Conservation (phyloP, 2,329 filamentous ascomycete species). For the Cladobotryum mycophilum region DNA sequence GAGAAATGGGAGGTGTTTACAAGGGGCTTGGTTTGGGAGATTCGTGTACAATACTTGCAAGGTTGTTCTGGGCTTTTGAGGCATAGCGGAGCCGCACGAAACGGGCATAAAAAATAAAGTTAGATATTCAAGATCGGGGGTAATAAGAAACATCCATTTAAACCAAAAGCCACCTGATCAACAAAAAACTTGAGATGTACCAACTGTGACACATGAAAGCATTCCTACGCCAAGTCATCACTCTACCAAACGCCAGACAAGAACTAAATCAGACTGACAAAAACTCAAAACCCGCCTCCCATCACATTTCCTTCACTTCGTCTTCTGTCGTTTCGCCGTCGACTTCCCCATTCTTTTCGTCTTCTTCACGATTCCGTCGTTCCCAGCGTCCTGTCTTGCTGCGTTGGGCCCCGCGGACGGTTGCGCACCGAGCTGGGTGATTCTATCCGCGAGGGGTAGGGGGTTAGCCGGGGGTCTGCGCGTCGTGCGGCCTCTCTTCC, state of each 20-base stretch:
- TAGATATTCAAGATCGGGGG: too few relatives aligned
- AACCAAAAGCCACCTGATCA: background rate
- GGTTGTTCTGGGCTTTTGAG: background rate
- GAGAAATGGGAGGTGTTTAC: background rate
- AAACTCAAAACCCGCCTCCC: background rate
- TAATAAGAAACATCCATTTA: background rate
- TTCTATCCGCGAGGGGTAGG: background rate
- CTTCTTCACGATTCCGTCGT: background rate
- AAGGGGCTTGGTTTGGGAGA: background rate
- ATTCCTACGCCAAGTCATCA: background rate
- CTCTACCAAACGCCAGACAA: slow-evolving; percentile 1
- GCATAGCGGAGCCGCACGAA: background rate
- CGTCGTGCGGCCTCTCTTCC: slow-evolving; percentile 1
- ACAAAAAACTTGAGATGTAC: background rate
- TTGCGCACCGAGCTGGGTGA: background rate
- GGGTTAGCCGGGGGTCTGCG: background rate
- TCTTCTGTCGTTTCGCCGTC: slow-evolving; percentile 8
- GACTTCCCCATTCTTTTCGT: background rate
- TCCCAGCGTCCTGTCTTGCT: background rate
- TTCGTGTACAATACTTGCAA: background rate
- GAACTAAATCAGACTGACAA: background rate
- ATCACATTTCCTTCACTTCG: background rate
- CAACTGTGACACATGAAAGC: background rate
- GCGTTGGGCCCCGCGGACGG: background rate
- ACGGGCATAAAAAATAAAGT: too few relatives aligned